These are phyloP conservation scores for Datisca glomerata DNA, from an alignment of 306 rosid species.

Conservation along the genomic window DNA sequence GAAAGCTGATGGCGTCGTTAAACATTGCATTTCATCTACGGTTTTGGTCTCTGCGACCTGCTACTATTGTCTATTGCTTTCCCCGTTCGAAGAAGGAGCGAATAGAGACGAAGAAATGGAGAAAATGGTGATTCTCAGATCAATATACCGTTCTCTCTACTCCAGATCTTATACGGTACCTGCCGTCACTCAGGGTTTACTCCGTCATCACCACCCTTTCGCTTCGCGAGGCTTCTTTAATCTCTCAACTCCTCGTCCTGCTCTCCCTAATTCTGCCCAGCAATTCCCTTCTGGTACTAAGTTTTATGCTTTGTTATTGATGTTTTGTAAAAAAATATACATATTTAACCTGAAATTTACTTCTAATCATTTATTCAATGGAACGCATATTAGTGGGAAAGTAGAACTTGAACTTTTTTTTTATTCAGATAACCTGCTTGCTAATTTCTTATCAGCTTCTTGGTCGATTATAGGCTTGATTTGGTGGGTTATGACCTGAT, in stretches of 20 bases:
- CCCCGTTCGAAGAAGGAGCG: too few relatives aligned
- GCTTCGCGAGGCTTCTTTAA: slow-evolving; percentile 20
- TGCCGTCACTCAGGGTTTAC: slow-evolving; percentile 12
- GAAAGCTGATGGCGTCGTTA: too few relatives aligned
- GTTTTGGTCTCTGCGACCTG: too few relatives aligned
- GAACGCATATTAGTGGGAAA: too few relatives aligned
- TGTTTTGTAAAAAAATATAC: not conserved
- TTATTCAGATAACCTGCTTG: too few relatives aligned
- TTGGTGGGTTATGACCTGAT: too few relatives aligned
- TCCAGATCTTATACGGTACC: slow-evolving; percentile 42
- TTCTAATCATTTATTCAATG: not conserved
- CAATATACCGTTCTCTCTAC: slow-evolving; percentile 46
- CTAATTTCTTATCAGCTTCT: too few relatives aligned
- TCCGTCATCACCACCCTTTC: slow-evolving; percentile 11
- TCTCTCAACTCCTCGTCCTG: slow-evolving; percentile 15
- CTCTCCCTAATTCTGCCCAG: slow-evolving; percentile 3
- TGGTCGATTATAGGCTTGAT: too few relatives aligned
- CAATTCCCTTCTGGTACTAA: slow-evolving; percentile 9
- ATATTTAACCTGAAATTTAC: not conserved
- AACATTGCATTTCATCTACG: too few relatives aligned
- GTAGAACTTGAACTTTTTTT: too few relatives aligned
- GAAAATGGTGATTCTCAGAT: slow-evolving; percentile 45
- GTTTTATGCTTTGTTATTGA: not conserved
- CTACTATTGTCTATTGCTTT: too few relatives aligned
- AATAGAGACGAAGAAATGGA: too few relatives aligned